Evolutionary conservation across 192 early-diverging fungal species (phyloP).

Genomic region (Podila epigama): DNA sequence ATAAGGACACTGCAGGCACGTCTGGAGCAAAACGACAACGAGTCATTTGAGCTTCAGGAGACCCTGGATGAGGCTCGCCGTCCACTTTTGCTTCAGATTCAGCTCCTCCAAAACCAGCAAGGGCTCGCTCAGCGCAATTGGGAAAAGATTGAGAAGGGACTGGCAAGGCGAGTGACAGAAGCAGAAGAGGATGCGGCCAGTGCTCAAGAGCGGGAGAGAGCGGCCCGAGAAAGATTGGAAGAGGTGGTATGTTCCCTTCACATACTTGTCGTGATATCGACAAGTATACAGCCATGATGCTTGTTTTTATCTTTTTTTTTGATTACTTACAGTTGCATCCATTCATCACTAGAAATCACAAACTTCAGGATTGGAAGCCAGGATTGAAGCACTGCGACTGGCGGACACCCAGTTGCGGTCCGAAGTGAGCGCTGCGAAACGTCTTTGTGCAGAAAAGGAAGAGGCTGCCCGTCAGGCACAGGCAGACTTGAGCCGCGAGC

Average conservation of each 20-base stretch:
- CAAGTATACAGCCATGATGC: background rate
- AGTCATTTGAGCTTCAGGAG: slow-evolving; percentile 47
- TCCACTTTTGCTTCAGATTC: slow-evolving; percentile 54
- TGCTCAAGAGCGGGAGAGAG: slow-evolving; percentile 27
- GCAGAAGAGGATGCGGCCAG: slow-evolving; percentile 26
- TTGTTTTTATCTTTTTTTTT: background rate
- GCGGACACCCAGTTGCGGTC: slow-evolving; percentile 41
- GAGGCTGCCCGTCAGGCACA: slow-evolving; percentile 30
- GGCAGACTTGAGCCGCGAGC: slow-evolving; percentile 26
- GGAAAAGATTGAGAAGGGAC: slow-evolving; percentile 53
- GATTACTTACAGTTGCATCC: background rate
- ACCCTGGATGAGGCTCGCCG: slow-evolving; percentile 53
- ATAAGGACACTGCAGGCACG: slow-evolving; percentile 47
- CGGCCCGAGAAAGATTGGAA: slow-evolving; percentile 17
- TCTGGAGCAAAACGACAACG: slow-evolving; percentile 49
- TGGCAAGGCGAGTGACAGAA: slow-evolving; percentile 26
- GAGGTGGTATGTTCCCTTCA: slow-evolving; percentile 14
- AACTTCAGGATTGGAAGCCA: slow-evolving; percentile 18
- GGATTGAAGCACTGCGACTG: slow-evolving; percentile 24
- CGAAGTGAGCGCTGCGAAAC: slow-evolving; percentile 17
- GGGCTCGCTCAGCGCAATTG: slow-evolving; percentile 42
- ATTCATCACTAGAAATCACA: slow-evolving; percentile 22
- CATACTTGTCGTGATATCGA: background rate
- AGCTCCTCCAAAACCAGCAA: slow-evolving; percentile 55
- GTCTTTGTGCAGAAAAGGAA: slow-evolving; percentile 23